Conservation (phyloP, 2,329 filamentous ascomycete genomes). For the Chrysoporthe deuterocubensis region DNA sequence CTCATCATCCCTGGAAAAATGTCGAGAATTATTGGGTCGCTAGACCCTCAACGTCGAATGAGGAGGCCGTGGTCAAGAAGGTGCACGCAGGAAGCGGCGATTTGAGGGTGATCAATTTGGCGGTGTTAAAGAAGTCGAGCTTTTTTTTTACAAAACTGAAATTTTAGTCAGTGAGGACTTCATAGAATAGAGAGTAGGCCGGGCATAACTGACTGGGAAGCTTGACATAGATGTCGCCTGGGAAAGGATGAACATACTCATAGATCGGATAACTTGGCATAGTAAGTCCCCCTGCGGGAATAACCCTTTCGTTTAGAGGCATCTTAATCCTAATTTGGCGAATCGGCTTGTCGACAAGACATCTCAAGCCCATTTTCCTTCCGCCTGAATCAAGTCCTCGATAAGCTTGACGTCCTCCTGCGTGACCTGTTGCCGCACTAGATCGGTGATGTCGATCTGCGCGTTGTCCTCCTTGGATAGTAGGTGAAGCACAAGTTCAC, state of each 20-base stretch:
- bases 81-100: neutral
- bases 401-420: constrained; percentile 55
- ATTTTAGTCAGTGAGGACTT: neutral
- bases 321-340: neutral
- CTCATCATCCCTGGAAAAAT: constrained; percentile 1
- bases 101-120: neutral
- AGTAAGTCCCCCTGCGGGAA: neutral
- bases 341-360: neutral
- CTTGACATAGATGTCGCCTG: neutral
- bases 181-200: neutral
- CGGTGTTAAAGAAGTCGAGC: neutral
- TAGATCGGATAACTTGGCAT: too few species aligned
- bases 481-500: constrained; percentile 57
- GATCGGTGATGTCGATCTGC: constrained; percentile 39
- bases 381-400: constrained; percentile 52
- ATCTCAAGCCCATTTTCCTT: constrained; percentile 38
- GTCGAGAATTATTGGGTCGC: neutral
- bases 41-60: neutral
- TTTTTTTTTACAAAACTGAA: constrained; percentile 8
- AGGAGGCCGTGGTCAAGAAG: neutral
- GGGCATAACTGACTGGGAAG: neutral
- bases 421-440: constrained; percentile 50
- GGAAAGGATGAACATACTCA: neutral
- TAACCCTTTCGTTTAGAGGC: neutral
- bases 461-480: constrained; percentile 42